These are phyloP conservation scores for Lagerstroemia speciosa DNA, from an alignment of 345 rosid species.

Conservation along the genomic window DNA sequence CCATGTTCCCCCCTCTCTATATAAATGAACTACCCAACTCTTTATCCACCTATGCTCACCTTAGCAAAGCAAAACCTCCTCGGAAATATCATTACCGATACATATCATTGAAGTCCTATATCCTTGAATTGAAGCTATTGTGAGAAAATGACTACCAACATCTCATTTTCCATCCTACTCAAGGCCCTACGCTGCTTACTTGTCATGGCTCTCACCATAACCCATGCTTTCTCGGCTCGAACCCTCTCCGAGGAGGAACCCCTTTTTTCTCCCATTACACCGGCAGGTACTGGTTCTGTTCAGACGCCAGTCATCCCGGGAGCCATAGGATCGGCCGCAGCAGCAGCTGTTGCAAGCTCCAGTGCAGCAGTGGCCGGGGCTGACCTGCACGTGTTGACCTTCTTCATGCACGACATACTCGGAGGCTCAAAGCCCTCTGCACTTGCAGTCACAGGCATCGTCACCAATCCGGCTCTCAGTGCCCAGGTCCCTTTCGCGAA, in stretches of 20 bases:
- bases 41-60: background rate
- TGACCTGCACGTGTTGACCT: constrained; percentile 28
- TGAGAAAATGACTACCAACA: background rate
- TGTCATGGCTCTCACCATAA: constrained; percentile 3
- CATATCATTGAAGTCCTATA: background rate
- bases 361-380: background rate
- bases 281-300: background rate
- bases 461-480: constrained; percentile 49
- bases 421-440: constrained; percentile 74
- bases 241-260: constrained; percentile 5
- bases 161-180: constrained; percentile 3
- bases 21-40: background rate
- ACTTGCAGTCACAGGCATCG: constrained; percentile 63
- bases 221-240: constrained; percentile 2
- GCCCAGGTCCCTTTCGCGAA: constrained; percentile 84
- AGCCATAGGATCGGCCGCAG: constrained; percentile 1
- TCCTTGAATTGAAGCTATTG: background rate
- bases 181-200: constrained; percentile 14
- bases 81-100: background rate
- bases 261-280: constrained; percentile 1
- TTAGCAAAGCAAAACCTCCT: background rate
- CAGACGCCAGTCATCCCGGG: constrained; percentile 7
- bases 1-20: background rate
- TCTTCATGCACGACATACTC: constrained; percentile 78
- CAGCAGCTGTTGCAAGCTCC: constrained; percentile 15